Base-by-base conservation (phyloP, 352 stramenopile genomes). In the Phytophthora foliorum region DNA sequence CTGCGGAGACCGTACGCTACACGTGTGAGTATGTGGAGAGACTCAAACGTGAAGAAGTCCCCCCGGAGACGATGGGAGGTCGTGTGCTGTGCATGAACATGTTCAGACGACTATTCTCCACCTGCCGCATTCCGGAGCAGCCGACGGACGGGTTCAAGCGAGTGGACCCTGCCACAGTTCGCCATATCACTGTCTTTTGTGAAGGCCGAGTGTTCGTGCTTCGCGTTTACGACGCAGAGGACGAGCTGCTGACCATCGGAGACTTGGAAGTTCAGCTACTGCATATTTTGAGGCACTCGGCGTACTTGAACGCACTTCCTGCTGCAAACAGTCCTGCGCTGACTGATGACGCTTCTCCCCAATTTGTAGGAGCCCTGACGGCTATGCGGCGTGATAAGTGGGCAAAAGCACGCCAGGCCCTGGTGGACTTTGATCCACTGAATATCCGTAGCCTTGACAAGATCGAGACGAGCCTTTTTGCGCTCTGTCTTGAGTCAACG, bases 1-100 rank as follows among this genome's bases (percentile, higher is more conserved):
- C 84, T 14, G 81, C 82, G 5, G 82, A 90, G 63, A 91, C 78
- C 4, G 81, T 91, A 51, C 63, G 84, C 41, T 89, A 93, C 68
- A 88, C 77, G 6, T 88, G 78, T 44, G 81, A 97, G 74, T 98
- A 97, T 76, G 78, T 96, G 22, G 88, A 97, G 55, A 66, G 87
- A 42, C 79, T 98, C 17, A 84, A 93, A 39, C 84, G 77, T n/a
- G 91, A 97, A 44, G 57, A 74, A 29, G 76, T 98, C 11, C 76
- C 80, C 16, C 74, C 88, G 21, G 94, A 98, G 66, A 95, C 69
- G 0, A 97, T 98, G 75, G 93, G 93, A 16, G 86, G 88, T 17
- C 88, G 86, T 27, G 82, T 86, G 2, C 69, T 99, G 27, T 98
- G 94, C 77, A 97, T 95, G 66, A 89, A 90, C 57, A 93, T 94